Base-by-base conservation (phyloP, 169 alveolate genomes). In the Eimeria tenella region DNA sequence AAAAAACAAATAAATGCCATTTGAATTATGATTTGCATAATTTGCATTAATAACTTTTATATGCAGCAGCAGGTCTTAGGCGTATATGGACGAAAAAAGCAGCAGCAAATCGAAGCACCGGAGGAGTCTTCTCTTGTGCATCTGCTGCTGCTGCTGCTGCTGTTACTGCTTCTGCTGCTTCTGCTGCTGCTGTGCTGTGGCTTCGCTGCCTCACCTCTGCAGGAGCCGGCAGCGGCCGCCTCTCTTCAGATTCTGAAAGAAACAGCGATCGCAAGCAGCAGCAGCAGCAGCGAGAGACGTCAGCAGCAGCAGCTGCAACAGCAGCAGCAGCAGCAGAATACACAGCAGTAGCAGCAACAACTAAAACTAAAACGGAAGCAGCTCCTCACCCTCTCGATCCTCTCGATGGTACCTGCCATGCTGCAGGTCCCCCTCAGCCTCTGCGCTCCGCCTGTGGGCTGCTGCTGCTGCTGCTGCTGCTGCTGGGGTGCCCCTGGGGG, bases 221-320 rank as follows among this genome's bases (percentile, higher is more conserved):
- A 19, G 73, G 42, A 10, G 73, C 73, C n/a, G 73, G 73, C 73
- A 63, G n/a, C 11, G 73, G 73, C 73, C 73, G 73, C n/a, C n/a
- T 25, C 42, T 63, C 73, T 25, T 63, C 73, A 5, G 73, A 63
- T 0, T 8, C 73, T 63, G 73, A 8, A 63, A 25, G 42, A 63
- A 15, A n/a, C n/a, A n/a, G n/a, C n/a, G n/a, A n/a, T n/a, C n/a
- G n/a, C n/a, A n/a, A n/a, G n/a, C n/a, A n/a, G n/a, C n/a, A n/a
- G n/a, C n/a, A n/a, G n/a, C n/a, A n/a, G n/a, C n/a, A n/a, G n/a
- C n/a, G n/a, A n/a, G n/a, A n/a, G n/a, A n/a, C n/a, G n/a, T n/a
- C n/a, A 8, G 8, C n/a, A 63, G 73, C 73, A 63, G n/a, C 73
- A 63, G 68, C 68, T 23, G 11, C 73, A 9, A 25, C 73, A 63